A percentile compares a stretch with the other conserved stretches of the same genome.
phyloP scores from a whole-genome alignment of 2,329 filamentous ascomycete species.

The Endocalyx cinctus region DNA sequence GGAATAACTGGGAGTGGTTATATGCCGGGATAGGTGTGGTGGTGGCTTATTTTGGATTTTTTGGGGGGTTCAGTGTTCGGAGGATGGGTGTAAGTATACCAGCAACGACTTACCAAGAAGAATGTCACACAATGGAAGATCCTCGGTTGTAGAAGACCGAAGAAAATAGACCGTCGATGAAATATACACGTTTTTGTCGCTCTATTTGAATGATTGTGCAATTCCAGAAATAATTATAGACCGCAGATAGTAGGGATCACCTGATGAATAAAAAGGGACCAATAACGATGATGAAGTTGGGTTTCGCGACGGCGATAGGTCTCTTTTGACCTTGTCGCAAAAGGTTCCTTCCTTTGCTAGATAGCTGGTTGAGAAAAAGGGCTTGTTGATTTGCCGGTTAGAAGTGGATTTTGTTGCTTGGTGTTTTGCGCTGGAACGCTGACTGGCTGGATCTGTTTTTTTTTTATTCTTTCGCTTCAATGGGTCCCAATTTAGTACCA shows the following conservation, averaged over 20 bases:
- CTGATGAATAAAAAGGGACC: constrained; percentile 42
- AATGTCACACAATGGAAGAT: constrained; percentile 16
- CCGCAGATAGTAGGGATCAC: constrained; percentile 46
- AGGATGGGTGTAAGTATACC: constrained; percentile 9
- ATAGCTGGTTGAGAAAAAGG: constrained; percentile 34
- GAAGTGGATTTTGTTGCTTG: constrained; percentile 15
- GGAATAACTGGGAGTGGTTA: constrained; percentile 18
- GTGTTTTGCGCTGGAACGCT: constrained; percentile 27
- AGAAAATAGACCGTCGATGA: constrained; percentile 10
- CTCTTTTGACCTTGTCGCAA: constrained; percentile 36
- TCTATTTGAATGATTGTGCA: constrained; percentile 28
- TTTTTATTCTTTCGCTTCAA: too few relatives aligned
- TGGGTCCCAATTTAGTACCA: constrained; percentile 16
- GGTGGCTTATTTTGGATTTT: not conserved
- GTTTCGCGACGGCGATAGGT: constrained; percentile 49
- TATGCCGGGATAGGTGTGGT: constrained; percentile 21
- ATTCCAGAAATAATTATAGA: constrained; percentile 29
- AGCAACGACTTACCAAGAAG: constrained; percentile 17
- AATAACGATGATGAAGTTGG: constrained; percentile 41
- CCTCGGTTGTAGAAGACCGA: constrained; percentile 12
- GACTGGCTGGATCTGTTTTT: constrained; percentile 26
- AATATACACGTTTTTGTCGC: constrained; percentile 11
- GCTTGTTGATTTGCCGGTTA: constrained; percentile 48
- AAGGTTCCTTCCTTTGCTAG: too few relatives aligned
- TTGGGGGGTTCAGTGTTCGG: constrained; percentile 1